Base-by-base conservation (phyloP, 2,329 filamentous ascomycete genomes). In the Trichocomaceae sp. region DNA sequence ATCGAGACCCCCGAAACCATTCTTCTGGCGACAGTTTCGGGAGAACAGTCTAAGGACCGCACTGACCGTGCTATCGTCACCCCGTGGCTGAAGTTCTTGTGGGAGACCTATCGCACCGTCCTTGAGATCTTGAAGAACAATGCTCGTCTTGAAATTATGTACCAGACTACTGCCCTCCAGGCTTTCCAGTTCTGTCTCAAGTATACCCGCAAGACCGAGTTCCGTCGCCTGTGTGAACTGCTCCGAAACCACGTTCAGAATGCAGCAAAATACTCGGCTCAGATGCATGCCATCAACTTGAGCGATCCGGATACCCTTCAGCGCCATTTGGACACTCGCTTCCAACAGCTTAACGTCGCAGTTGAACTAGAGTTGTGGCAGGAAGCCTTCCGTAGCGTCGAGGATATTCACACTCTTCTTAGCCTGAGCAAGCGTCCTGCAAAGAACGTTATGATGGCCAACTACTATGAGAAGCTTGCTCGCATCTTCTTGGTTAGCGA, bases 361-460 rank as follows among this genome's bases (percentile, higher is more conserved):
- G 93, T 97, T 57, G 93, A 99, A 77, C 82, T 99, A 55, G 93
- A 99, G 76, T 78, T 99, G 45, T 99, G 93, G 93, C 93, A 99
- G 76, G 93, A 99, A 78, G 93, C 93, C 61, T 99, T 99, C 87
- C 88, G 93, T 73, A 96, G 90, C 69, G 92, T 99, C 49, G 93
- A 99, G 77, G 93, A 99, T 71, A 97, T 97, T 64, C 93, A 99
- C 78, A 97, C 91, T 50, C 83, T 99, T 54, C 84, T 99, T 63
- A 97, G 87, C 78, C 82, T 97, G 64, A 97, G 92, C 86, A 97
- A 97, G 83, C 88, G 93, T 54, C 91, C 91, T 39, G 87, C 93
- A 53, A 97, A 97, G 86, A 96, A 96, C 72, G 81, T 96, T 70
- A 97, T 99, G 93, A 99, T 99, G 93, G 93, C 93, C 76, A 99